Evolutionary conservation across 176 grass and related monocot genomes (phyloP).

Genomic region (Melocanna baccifera): DNA sequence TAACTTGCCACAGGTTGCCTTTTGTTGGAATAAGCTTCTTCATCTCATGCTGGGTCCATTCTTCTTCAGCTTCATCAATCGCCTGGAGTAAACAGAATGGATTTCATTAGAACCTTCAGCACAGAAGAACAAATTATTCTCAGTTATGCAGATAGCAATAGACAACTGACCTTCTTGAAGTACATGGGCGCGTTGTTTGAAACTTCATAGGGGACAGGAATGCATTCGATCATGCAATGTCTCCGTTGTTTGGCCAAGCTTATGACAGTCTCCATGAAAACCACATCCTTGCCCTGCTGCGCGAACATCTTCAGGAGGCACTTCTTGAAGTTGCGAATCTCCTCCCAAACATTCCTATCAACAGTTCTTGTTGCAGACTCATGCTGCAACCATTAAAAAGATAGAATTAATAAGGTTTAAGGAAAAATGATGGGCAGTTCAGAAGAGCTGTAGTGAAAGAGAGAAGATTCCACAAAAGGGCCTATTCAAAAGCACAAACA

Average conservation of each 20-base stretch:
- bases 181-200: slow-evolving; percentile 84
- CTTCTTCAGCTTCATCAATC: slow-evolving; percentile 90
- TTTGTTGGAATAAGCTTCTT: slow-evolving; percentile 88
- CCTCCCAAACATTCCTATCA: slow-evolving; percentile 80
- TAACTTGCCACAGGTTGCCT: slow-evolving; percentile 69
- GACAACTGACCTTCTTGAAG: slow-evolving; percentile 77
- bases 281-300: slow-evolving; percentile 68
- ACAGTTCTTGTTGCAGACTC: slow-evolving; percentile 77
- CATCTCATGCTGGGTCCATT: slow-evolving; percentile 87
- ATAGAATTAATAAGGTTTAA: slow-evolving; percentile 9
- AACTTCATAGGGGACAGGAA: slow-evolving; percentile 67
- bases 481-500: background rate
- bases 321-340: slow-evolving; percentile 98
- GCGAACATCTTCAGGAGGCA: slow-evolving; percentile 84
- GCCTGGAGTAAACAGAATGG: slow-evolving; percentile 44
- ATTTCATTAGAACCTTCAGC: background rate
- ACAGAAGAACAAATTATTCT: background rate
- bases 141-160: background rate
- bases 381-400: slow-evolving; percentile 55
- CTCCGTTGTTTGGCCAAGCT: slow-evolving; percentile 62
- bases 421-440: background rate
- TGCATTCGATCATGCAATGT: slow-evolving; percentile 88
- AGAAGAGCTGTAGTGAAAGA: background rate
- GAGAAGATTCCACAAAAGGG: background rate
- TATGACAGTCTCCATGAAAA: slow-evolving; percentile 89